A percentile compares a stretch with the other conserved stretches of the same genome.
phyloP scores from a whole-genome alignment of 768 basidiomycete genomes.

The Podaxis sp. region DNA sequence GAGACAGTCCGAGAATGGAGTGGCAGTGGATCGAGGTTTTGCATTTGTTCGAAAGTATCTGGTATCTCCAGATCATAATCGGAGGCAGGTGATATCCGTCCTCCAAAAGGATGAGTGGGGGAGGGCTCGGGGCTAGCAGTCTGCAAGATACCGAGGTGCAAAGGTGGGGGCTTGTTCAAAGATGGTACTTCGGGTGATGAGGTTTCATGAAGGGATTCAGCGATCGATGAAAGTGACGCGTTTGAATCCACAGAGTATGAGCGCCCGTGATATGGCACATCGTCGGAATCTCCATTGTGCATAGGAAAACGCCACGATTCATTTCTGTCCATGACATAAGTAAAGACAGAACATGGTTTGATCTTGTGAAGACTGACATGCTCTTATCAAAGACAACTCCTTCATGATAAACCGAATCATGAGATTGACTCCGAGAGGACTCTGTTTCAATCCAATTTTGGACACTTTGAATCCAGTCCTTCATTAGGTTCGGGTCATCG shows the following conservation, averaged over 20 bases:
- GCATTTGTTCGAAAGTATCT: conserved; percentile 8
- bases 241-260: conserved; percentile 65
- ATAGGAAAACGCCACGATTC: conserved; percentile 45
- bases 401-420: conserved; percentile 53
- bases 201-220: conserved; percentile 33
- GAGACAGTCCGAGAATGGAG: conserved; percentile 49
- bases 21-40: conserved; percentile 32
- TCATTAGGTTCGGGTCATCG: conserved; percentile 51
- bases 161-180: conserved; percentile 42
- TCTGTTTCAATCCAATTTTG: conserved; percentile 76
- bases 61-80: conserved; percentile 13
- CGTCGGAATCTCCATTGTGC: conserved; percentile 33
- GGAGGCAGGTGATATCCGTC: conserved; percentile 19
- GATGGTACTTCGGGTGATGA: conserved; percentile 17
- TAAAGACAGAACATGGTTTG: background rate
- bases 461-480: conserved; percentile 69
- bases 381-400: conserved; percentile 43
- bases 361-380: conserved; percentile 26
- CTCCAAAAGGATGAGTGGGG: conserved; percentile 52
- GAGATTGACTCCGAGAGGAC: conserved; percentile 34
- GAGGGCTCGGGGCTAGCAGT: conserved; percentile 40
- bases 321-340: conserved; percentile 15
- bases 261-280: conserved; percentile 50
- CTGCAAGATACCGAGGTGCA: conserved; percentile 47
- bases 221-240: conserved; percentile 48